Evolutionary conservation across 2,329 filamentous ascomycete genomes (phyloP), one percentile per base, ranked within the genome.

Genomic region (Helicocarpus griseus): DNA sequence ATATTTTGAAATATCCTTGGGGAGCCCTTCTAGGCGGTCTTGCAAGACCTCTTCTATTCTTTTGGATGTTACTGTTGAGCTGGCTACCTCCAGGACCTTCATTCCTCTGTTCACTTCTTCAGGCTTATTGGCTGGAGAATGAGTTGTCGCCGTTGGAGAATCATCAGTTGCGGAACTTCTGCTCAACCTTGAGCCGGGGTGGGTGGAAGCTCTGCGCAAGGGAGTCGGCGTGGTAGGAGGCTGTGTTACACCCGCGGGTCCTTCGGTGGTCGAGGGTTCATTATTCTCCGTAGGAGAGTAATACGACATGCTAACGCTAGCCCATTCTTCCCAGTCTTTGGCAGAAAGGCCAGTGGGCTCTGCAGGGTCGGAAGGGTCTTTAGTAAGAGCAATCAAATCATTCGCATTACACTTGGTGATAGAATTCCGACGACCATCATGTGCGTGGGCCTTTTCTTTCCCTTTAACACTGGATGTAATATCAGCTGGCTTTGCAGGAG

Each of bases 251-350:
- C 21, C n/a, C 11, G 13, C 45, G 44, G 74, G 61, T 33, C 79
- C 77, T 7, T 75, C 69, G 44, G 59, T 54, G 29, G 60, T 58
- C 21, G 64, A 63, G 31, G 48, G 50, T 41, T 57, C 53, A 36
- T 63, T 64, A 39, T 61, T 54, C 40, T 70, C 68, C 43, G 60
- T 60, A 56, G 63, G 61, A 31, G 71, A 77, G 61, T 95, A 95
- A 69, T 95, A 97, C 19, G 82, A 80, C 49, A 97, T 71, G 60
- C 83, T 84, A 46, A 97, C 78, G 62, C 86, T 82, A 21, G 86
- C 87, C 85, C 89, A 95, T 51, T 86, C 83, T 54, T 82, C 79
- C 84, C 87, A 94, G 21, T 59, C 69, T 49, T 57, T 69, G 40
- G 58, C 62, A 47, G 58, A 55, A 57, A 62, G 51, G 29, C 64